Percentiles rank a stretch among this genome's conserved stretches.
phyloP scores from a whole-genome alignment of 148 eudicot genomes.

The Diospyros kaki region DNA sequence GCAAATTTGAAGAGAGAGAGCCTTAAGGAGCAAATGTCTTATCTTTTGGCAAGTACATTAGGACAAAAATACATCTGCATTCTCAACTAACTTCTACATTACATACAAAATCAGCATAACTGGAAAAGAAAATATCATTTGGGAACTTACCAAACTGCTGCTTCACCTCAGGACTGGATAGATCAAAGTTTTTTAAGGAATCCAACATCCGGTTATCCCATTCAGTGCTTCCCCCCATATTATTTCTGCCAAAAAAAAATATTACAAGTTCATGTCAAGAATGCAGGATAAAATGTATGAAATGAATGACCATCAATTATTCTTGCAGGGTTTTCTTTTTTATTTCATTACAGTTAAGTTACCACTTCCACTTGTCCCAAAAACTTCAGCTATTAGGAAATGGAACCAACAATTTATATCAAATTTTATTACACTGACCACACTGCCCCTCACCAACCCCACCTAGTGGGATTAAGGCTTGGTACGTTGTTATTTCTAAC shows the following conservation, averaged over 20 bases:
- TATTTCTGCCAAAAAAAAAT: conserved; percentile 46
- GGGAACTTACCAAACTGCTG: conserved; percentile 84
- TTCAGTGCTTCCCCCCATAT: conserved; percentile 67
- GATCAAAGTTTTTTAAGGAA: conserved; percentile 63
- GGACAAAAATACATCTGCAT: not conserved
- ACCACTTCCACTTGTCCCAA: no score
- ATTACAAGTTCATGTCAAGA: not conserved
- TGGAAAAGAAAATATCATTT: not conserved
- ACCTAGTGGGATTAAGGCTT: no score
- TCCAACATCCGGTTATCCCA: conserved; percentile 77
- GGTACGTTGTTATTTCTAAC: no score
- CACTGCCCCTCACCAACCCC: no score
- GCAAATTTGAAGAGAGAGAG: no score
- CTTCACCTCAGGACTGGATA: conserved; percentile 87
- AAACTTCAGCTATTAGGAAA: no score
- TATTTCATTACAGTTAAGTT: not conserved
- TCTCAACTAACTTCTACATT: not conserved
- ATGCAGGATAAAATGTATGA: not conserved
- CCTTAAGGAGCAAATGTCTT: no score
- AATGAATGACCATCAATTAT: not conserved
- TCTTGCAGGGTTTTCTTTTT: not conserved
- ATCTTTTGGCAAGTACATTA: not conserved
- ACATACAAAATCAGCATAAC: not conserved
- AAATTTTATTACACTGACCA: no score
- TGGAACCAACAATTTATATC: no score